A percentile compares a stretch with the other conserved stretches of the same genome.
Evolutionary conservation across 371 early-diverging fungal genomes (phyloP).

Genomic region (Mortierella sp.): DNA sequence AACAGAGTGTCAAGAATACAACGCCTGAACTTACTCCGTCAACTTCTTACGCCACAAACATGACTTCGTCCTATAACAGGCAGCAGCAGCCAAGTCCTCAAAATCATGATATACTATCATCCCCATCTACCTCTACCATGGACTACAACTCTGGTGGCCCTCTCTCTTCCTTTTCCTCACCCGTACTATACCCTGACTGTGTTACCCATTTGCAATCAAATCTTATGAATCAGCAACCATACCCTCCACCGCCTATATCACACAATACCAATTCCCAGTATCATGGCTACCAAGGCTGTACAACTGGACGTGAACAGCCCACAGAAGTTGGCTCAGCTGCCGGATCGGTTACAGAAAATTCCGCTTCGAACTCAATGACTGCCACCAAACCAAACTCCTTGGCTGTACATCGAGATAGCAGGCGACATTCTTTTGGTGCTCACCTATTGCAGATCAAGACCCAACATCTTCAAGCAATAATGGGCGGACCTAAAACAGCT

Average conservation of each 20-base stretch:
- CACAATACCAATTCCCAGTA: neutral
- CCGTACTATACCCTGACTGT: conserved; percentile 2
- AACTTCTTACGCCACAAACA: conserved; percentile 2
- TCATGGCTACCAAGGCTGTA: conserved; percentile 1
- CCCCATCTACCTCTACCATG: neutral
- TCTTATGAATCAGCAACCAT: conserved; percentile 28
- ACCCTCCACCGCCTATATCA: conserved; percentile 43
- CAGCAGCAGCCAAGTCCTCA: conserved; percentile 11
- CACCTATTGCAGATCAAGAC: conserved; percentile 30
- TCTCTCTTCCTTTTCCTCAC: neutral
- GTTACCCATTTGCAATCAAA: neutral
- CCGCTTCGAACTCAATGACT: conserved; percentile 1
- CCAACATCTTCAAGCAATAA: conserved; percentile 14
- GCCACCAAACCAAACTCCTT: conserved; percentile 1
- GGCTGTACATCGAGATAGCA: conserved; percentile 14
- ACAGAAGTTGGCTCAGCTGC: neutral
- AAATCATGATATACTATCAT: conserved; percentile 8
- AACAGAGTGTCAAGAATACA: neutral
- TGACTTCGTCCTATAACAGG: conserved; percentile 13
- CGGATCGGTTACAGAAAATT: neutral
- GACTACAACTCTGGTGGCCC: conserved; percentile 5
- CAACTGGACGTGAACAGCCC: neutral
- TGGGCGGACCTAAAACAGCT: conserved; percentile 31
- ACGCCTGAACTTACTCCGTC: conserved; percentile 6
- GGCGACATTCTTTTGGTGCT: conserved; percentile 36